phyloP scores from a whole-genome alignment of 1,284 basidiomycete species.

The Neonothopanus nambi region DNA sequence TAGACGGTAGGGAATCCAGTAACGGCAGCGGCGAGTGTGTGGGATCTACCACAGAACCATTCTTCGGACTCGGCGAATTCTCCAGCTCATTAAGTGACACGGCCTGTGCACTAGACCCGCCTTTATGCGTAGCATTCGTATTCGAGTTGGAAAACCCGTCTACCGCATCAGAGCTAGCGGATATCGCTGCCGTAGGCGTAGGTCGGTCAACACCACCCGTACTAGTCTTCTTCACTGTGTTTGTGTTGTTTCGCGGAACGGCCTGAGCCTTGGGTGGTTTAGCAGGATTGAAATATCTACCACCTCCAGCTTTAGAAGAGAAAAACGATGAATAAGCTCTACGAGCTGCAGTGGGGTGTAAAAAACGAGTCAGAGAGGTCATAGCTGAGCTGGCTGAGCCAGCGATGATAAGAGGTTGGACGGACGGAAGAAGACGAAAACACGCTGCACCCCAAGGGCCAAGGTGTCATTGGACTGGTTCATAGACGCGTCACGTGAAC shows the following conservation, averaged over 20 bases:
- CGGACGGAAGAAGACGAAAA: background rate
- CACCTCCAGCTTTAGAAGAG: slow-evolving; percentile 73
- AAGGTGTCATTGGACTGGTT: background rate
- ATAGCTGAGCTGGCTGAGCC: slow-evolving; percentile 6
- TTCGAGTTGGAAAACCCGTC: slow-evolving; percentile 1
- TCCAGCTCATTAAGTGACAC: background rate
- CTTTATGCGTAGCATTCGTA: background rate
- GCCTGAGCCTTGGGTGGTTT: slow-evolving; percentile 53
- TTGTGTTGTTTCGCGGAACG: slow-evolving; percentile 1
- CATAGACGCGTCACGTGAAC: slow-evolving; percentile 8
- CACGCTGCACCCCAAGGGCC: background rate
- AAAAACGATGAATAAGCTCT: slow-evolving; percentile 77
- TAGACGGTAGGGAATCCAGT: slow-evolving; percentile 2
- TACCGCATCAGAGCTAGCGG: background rate
- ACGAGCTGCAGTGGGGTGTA: slow-evolving; percentile 47
- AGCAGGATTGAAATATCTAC: slow-evolving; percentile 70
- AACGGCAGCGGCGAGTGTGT: background rate
- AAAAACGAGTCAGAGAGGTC: slow-evolving; percentile 42
- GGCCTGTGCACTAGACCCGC: background rate
- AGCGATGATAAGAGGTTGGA: no score
- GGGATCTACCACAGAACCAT: background rate
- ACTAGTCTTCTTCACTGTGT: slow-evolving; percentile 10
- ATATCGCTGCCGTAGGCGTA: background rate
- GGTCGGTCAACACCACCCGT: background rate
- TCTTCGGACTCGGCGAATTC: background rate